Conservation (phyloP, 1,284 basidiomycete species). For the Puccinia hordei region DNA sequence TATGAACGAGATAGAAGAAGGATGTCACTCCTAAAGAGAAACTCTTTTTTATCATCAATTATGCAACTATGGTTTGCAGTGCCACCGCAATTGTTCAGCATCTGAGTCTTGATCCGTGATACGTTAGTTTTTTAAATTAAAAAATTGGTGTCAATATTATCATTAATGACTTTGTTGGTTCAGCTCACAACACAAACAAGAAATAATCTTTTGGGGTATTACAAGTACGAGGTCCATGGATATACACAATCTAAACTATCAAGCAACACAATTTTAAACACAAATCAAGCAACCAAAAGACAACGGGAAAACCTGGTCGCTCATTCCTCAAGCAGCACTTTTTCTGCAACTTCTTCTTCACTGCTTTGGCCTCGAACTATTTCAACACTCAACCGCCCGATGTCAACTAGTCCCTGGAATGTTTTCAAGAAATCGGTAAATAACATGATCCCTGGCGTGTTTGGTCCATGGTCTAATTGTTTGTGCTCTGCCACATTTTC, state of each 20-base stretch:
- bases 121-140: too few species aligned
- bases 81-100: too few species aligned
- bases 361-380: constrained; percentile 23
- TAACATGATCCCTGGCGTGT: constrained; percentile 1
- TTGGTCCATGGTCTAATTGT: background rate
- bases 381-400: constrained; percentile 6
- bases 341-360: constrained; percentile 4
- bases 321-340: constrained; percentile 20
- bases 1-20: too few species aligned
- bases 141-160: background rate
- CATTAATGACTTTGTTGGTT: background rate
- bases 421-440: constrained; percentile 20
- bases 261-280: too few species aligned
- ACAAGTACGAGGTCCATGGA: background rate
- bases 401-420: background rate
- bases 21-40: too few species aligned
- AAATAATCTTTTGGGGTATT: background rate
- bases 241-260: background rate
- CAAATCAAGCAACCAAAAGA: background rate
- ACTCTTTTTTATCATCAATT: too few species aligned
- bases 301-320: background rate
- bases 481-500: background rate
- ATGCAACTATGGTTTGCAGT: too few species aligned
- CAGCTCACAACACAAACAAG: background rate
- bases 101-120: too few species aligned